Base-by-base conservation (phyloP, 257 asterid species). In the Nicotiana paniculata region DNA sequence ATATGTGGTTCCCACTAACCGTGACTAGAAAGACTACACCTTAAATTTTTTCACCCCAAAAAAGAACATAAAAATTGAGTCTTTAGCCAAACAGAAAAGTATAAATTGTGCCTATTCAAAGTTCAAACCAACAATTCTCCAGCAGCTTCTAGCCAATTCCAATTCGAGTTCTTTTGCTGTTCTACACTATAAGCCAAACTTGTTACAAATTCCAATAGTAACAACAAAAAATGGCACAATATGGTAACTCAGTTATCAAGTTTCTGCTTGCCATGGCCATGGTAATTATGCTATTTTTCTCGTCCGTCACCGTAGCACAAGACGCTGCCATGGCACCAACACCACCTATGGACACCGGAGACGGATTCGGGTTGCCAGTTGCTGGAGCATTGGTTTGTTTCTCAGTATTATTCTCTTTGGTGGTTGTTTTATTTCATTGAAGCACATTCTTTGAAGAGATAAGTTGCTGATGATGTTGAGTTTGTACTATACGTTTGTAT, bases 321-420 rank as follows among this genome's bases (percentile, higher is more conserved):
- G 79, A 74, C 4, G 8, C 7, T 1, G 79, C 79, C 1, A n/a
- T 51, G 79, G 28, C 79, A 28, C 79, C 79, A 51, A 51, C 79
- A 26, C 79, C 79, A 0, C 79, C 79, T 26, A 74, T 74, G 79
- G 79, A 74, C 53, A 74, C 62, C 3, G 79, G 79, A 10, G 32
- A 74, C 0, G 79, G 79, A 51, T 74, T 51, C 17, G 46, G 46
- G 46, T 15, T 48, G 9, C 63, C 26, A 11, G 63, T 51, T 51
- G 26, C 79, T 15, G 26, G 8, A 8, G 9, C 46, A 74, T 48
- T 74, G 79, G 79, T 74, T 74, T 74, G 79, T 15, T 74, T 51
- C 26, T 48, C 62, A 13, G 4, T 74, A 1, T 5, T 48, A 7
- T 24, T 24, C 1, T 48, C 43, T 48, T 13, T 74, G 46, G 9